These are phyloP conservation scores for Phytophthora hybrid DNA, from an alignment of 352 stramenopile species.

Conservation along the genomic window DNA sequence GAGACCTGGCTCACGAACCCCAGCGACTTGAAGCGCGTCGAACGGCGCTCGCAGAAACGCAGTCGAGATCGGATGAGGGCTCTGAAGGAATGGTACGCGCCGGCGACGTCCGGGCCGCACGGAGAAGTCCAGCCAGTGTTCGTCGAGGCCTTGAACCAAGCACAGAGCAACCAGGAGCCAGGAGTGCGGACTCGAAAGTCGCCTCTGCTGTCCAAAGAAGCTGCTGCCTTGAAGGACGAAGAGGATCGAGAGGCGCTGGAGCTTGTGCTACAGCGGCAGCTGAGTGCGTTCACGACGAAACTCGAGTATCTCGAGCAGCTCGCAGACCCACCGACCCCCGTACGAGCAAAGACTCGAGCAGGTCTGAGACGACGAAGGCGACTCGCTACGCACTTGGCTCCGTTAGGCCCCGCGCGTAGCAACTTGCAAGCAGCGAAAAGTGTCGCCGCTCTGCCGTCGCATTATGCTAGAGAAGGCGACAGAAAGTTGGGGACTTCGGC, in stretches of 20 bases:
- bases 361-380: constrained; percentile 24
- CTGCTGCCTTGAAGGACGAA: constrained; percentile 31
- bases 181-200: neutral
- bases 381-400: constrained; percentile 20
- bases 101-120: constrained; percentile 12
- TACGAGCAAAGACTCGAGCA: constrained; percentile 26
- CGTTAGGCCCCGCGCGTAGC: constrained; percentile 11
- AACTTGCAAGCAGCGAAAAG: constrained; percentile 26
- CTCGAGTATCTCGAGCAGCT: constrained; percentile 47
- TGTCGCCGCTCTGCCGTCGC: constrained; percentile 3
- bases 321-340: neutral
- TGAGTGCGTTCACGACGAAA: constrained; percentile 44
- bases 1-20: constrained; percentile 57
- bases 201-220: constrained; percentile 28
- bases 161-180: constrained; percentile 27
- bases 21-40: constrained; percentile 44
- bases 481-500: constrained; percentile 18
- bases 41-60: constrained; percentile 46
- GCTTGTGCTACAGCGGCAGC: constrained; percentile 21
- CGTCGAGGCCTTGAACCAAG: constrained; percentile 29
- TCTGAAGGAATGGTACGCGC: constrained; percentile 64
- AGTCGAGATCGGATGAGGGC: constrained; percentile 50
- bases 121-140: constrained; percentile 63
- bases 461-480: neutral
- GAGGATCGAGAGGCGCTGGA: constrained; percentile 32